phyloP scores from a whole-genome alignment of 768 basidiomycete genomes.

The Mrakia gelida region DNA sequence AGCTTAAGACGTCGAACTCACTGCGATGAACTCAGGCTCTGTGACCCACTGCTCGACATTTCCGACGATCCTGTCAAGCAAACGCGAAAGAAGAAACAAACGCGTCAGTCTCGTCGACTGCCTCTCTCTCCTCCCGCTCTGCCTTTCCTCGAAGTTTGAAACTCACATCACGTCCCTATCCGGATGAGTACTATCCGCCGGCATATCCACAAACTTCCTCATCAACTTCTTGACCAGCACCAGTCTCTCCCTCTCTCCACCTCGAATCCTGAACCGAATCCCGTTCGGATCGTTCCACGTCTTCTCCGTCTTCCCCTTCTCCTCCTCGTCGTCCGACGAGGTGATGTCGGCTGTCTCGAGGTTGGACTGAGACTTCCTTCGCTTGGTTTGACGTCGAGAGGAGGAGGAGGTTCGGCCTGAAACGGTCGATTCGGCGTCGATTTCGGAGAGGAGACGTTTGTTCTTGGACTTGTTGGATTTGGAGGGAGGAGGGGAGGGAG shows the following conservation, averaged over 20 bases:
- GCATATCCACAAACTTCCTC: slow-evolving; percentile 27
- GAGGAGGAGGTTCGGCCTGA: not conserved
- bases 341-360: not conserved
- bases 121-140: not conserved
- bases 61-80: not conserved
- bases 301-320: not conserved
- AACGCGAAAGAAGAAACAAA: not conserved
- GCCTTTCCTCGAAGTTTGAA: too few species aligned
- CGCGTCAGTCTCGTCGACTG: not conserved
- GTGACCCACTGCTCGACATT: slow-evolving; percentile 30
- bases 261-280: too few species aligned
- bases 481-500: slow-evolving; percentile 3
- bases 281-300: slow-evolving; percentile 28
- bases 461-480: not conserved
- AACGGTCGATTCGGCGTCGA: slow-evolving; percentile 20
- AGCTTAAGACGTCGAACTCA: too few species aligned
- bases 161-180: slow-evolving; percentile 17
- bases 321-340: slow-evolving; percentile 10
- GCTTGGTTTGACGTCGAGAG: slow-evolving; percentile 11
- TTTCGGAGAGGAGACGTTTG: slow-evolving; percentile 27
- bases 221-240: too few species aligned
- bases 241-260: slow-evolving; percentile 24
- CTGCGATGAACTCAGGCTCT: slow-evolving; percentile 23
- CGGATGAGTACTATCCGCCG: slow-evolving; percentile 25
- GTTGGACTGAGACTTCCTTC: slow-evolving; percentile 8